Evolutionary conservation across 176 grass and related monocot genomes (phyloP), one percentile per base, ranked within the genome.

Genomic region (bread wheat (Triticum aestivum)): DNA sequence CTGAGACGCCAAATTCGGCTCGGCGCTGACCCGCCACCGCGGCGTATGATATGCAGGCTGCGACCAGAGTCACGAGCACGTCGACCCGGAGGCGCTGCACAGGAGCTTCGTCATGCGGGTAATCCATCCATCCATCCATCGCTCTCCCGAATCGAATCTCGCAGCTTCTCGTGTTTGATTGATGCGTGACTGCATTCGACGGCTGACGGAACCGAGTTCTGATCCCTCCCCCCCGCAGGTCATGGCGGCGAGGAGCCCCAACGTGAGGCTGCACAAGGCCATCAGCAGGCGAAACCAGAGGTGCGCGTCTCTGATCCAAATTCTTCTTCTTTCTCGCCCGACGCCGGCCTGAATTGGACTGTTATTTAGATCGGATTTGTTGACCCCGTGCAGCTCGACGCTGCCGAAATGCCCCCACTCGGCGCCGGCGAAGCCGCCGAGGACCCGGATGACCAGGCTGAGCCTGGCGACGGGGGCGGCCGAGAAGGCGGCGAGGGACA

Each of bases 201-300:
- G 56, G 20, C n/a, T 4, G 8, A 69, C 38, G 11, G 18, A 67
- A 21, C 56, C 56, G 56, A 69, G 38, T 9, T 59, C 38, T 67
- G 73, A 69, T 63, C 9, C 11, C 13, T 24, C 59, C 39, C 29
- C 30, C 29, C 32, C 29, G 11, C 91, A 97, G 95, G 90, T 99
- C 70, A 93, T 96, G 90, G 92, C 92, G 3, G 97, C 97, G 34
- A 96, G 94, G 83, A 99, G 94, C 85, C 97, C 97, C 80, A 96
- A 96, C 61, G 89, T 96, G 27, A 67, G 85, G 68, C 89, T 89
- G 29, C 88, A 92, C 35, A 98, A 85, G 52, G 41, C 82, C 52
- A 79, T 94, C 52, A 77, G 80, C 71, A 62, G 78, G 83, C 66
- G 26, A 7, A 83, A 78, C 37, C 69, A 92, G 20, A 79, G 75